Percentiles rank a stretch among this genome's conserved stretches.
Conservation (phyloP, 169 alveolate species). For the Eimeria praecox region DNA sequence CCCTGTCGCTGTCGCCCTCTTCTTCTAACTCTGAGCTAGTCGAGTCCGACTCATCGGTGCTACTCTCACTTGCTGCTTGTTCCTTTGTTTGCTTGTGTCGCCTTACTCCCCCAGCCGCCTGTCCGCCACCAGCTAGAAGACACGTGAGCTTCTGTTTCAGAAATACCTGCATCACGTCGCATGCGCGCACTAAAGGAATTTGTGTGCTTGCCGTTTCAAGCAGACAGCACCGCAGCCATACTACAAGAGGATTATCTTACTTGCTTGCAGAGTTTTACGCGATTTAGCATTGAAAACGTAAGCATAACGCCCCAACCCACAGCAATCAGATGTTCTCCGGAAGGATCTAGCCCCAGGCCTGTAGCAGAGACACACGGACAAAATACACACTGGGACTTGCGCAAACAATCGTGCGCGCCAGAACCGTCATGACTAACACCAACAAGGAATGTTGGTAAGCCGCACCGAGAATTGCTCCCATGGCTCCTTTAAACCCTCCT, state of each 20-base stretch:
- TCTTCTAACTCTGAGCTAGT: conserved; percentile 8
- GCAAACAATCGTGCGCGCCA: neutral
- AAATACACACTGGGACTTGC: neutral
- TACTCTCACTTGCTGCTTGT: neutral
- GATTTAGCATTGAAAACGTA: conserved; percentile 52
- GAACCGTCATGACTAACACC: neutral
- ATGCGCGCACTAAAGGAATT: neutral
- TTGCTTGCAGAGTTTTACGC: conserved; percentile 62
- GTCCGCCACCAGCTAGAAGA: conserved; percentile 46
- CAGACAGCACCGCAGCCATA: neutral
- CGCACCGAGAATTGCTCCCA: conserved; percentile 80
- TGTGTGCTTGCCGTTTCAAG: neutral
- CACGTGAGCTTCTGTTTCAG: conserved; percentile 75
- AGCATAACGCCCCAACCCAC: conserved; percentile 79
- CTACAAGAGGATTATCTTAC: neutral
- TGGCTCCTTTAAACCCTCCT: conserved; percentile 77
- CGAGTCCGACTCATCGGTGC: neutral
- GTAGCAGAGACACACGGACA: neutral
- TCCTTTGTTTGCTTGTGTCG: neutral
- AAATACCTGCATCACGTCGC: conserved; percentile 64
- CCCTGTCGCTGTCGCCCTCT: neutral
- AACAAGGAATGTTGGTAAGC: neutral
- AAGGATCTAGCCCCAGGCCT: conserved; percentile 58
- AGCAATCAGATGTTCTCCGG: conserved; percentile 53
- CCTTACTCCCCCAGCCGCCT: conserved; percentile 31